Evolutionary conservation across 1,284 basidiomycete genomes (phyloP).

Genomic region (Polyporus tsugae): DNA sequence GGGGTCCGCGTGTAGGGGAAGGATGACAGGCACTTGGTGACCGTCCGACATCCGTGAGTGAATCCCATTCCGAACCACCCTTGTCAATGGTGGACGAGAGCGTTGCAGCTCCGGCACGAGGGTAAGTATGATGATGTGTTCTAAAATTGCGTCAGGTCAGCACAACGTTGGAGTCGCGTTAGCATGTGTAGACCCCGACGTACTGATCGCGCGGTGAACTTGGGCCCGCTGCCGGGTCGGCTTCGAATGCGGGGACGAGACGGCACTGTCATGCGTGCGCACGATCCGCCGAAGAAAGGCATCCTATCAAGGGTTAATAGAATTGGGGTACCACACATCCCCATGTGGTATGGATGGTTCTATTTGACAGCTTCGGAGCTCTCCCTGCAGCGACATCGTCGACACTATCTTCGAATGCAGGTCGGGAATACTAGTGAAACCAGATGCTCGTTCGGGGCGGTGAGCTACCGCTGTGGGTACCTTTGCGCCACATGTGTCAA

Average conservation of each 20-base stretch:
- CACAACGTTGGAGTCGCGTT: not conserved
- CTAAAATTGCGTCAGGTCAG: constrained; percentile 14
- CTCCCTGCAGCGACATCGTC: no score
- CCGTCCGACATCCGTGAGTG: constrained; percentile 45
- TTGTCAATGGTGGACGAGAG: constrained; percentile 41
- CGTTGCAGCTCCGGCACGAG: constrained; percentile 40
- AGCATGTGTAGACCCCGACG: constrained; percentile 9
- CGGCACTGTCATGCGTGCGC: not conserved
- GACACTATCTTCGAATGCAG: no score
- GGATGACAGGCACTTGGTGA: constrained; percentile 47
- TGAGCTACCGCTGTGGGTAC: no score
- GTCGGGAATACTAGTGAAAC: no score
- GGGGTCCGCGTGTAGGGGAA: constrained; percentile 43
- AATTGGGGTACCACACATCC: no score
- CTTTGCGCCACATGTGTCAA: no score
- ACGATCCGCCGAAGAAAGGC: not conserved
- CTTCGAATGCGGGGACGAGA: constrained; percentile 42
- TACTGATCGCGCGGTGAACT: constrained; percentile 45
- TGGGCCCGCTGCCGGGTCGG: constrained; percentile 51
- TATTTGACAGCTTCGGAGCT: no score
- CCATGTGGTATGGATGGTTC: no score
- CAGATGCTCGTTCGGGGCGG: no score
- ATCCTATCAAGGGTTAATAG: not conserved
- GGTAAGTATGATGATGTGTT: constrained; percentile 35
- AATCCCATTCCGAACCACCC: constrained; percentile 44